phyloP scores from a whole-genome alignment of 179 eudicot genomes.

The Nepenthes alata region DNA sequence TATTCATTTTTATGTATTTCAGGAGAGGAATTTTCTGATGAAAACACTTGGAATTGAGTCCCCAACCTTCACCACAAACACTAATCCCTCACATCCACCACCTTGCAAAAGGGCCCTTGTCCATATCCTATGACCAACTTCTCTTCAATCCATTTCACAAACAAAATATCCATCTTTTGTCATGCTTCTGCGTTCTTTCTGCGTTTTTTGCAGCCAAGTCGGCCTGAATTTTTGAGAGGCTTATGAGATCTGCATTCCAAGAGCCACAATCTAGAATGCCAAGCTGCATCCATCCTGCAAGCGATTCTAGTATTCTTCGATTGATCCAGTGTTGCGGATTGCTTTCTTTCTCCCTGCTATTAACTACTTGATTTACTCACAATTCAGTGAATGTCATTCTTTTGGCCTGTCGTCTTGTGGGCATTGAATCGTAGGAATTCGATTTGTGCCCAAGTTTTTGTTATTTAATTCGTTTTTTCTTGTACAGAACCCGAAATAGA shows the following conservation, averaged over 20 bases:
- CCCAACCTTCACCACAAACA: constrained; percentile 30
- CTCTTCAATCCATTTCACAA: constrained; percentile 6
- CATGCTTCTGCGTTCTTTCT: constrained; percentile 11
- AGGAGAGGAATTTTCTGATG: constrained; percentile 83
- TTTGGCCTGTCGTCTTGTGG: constrained; percentile 30
- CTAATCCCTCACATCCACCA: constrained; percentile 50
- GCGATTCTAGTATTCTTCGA: constrained; percentile 24
- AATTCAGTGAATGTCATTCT: constrained; percentile 31
- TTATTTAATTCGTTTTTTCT: constrained; percentile 17
- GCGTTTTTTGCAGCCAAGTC: constrained; percentile 43
- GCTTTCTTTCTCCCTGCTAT: constrained; percentile 11
- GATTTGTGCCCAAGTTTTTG: constrained; percentile 28
- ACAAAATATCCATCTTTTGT: constrained; percentile 8
- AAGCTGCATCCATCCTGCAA: constrained; percentile 19
- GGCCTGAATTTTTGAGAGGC: constrained; percentile 55
- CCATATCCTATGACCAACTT: constrained; percentile 49
- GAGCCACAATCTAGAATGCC: constrained; percentile 30
- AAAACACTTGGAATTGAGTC: constrained; percentile 78
- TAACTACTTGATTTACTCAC: background rate
- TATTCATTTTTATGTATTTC: constrained; percentile 11
- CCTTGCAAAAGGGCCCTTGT: constrained; percentile 86
- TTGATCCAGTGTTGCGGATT: constrained; percentile 11
- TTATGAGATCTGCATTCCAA: constrained; percentile 43
- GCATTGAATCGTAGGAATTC: constrained; percentile 34
- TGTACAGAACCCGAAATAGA: constrained; percentile 44